These are phyloP conservation scores for Aurinia saxatilis DNA, from an alignment of 345 rosid genomes.

Conservation along the genomic window DNA sequence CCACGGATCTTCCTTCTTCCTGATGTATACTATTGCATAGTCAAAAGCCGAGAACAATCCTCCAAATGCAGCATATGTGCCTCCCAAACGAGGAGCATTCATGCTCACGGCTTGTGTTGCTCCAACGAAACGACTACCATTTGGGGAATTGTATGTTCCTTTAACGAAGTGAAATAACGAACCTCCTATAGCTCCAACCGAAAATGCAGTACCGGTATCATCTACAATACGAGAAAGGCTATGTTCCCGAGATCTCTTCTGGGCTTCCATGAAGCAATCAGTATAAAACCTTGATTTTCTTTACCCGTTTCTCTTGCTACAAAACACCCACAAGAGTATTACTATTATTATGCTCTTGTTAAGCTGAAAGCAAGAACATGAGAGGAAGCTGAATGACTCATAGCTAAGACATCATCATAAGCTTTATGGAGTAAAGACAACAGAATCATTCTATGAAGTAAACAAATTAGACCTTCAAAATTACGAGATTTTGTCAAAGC, in stretches of 20 bases:
- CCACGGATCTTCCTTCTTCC: conserved; percentile 83
- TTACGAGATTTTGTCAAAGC: neutral
- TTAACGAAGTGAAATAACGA: conserved; percentile 56
- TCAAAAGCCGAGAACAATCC: conserved; percentile 60
- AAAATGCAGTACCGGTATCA: conserved; percentile 51
- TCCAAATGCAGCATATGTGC: conserved; percentile 61
- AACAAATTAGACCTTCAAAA: neutral
- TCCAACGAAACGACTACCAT: conserved; percentile 44
- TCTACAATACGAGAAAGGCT: conserved; percentile 47
- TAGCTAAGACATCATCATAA: neutral
- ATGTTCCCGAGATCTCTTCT: conserved; percentile 48
- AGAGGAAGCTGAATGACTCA: neutral
- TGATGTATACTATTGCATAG: conserved; percentile 44
- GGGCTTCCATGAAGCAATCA: conserved; percentile 46
- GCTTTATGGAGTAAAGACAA: no score
- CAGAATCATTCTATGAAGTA: no score
- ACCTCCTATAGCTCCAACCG: conserved; percentile 70
- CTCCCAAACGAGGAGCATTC: conserved; percentile 77
- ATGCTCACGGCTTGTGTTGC: conserved; percentile 65
- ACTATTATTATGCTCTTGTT: neutral
- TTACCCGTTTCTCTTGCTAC: neutral
- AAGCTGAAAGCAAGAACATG: neutral
- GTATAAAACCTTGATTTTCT: no score
- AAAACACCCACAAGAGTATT: neutral
- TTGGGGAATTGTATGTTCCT: conserved; percentile 53